phyloP scores from a whole-genome alignment of 768 basidiomycete genomes.

The Nidularia sp. region DNA sequence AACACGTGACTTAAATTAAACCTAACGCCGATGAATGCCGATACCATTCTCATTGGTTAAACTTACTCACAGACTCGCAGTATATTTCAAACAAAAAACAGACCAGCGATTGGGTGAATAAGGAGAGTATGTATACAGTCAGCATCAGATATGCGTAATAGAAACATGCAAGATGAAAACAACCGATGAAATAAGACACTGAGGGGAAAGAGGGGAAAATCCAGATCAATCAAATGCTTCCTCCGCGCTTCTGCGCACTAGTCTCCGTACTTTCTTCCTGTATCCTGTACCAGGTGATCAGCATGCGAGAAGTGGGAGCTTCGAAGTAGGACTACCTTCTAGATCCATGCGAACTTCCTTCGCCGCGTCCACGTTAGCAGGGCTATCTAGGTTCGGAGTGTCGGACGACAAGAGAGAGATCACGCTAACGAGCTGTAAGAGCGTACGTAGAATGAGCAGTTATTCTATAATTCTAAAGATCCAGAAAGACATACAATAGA shows the following conservation, averaged over 20 bases:
- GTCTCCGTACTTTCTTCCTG: conserved; percentile 92
- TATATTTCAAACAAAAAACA: not conserved
- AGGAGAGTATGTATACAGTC: not conserved
- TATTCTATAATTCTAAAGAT: conserved; percentile 3
- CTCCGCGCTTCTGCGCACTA: conserved; percentile 86
- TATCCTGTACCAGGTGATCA: conserved; percentile 53
- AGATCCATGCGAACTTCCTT: conserved; percentile 74
- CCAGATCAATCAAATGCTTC: conserved; percentile 68
- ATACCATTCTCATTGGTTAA: no score
- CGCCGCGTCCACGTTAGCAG: conserved; percentile 95
- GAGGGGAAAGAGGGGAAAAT: conserved; percentile 2
- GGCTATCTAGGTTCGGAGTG: conserved; percentile 86
- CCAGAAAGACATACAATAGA: conserved; percentile 68
- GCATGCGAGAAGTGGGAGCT: not conserved
- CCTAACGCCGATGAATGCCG: no score
- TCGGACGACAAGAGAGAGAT: conserved; percentile 94
- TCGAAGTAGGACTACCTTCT: conserved; percentile 36
- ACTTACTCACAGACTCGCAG: no score
- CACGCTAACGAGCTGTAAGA: conserved; percentile 81
- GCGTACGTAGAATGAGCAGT: not conserved
- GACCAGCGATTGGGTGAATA: not conserved
- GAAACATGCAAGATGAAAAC: not conserved
- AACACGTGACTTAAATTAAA: no score
- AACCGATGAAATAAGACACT: not conserved
- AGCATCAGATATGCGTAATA: not conserved